phyloP scores from a whole-genome alignment of 2,329 filamentous ascomycete genomes.

The Stachybotrys chartarum region DNA sequence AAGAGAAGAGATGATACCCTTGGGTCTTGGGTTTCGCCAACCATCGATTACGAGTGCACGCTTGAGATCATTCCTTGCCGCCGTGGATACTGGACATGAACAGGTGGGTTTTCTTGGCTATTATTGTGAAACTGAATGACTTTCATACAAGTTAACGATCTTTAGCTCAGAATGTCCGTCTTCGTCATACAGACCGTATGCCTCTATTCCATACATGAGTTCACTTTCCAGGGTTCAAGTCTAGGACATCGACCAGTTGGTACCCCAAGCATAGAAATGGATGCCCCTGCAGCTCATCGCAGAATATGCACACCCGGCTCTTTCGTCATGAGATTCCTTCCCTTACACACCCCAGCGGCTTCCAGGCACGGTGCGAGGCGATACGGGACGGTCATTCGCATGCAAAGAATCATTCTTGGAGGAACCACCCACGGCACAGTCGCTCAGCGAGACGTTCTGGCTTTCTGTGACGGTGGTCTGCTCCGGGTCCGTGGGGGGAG shows the following conservation, averaged over 20 bases:
- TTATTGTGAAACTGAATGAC: no score
- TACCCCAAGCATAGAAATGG: no score
- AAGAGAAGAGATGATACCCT: not conserved
- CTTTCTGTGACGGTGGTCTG: slow-evolving; percentile 3
- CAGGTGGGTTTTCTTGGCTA: not conserved
- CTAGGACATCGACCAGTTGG: no score
- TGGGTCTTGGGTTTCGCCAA: not conserved
- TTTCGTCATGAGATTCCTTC: not conserved
- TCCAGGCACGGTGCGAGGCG: slow-evolving; percentile 3
- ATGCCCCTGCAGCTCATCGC: no score
- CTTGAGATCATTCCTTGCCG: not conserved
- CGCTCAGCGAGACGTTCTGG: slow-evolving; percentile 3
- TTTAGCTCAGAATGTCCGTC: no score
- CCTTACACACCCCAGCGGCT: not conserved
- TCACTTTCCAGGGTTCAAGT: no score
- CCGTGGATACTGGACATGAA: not conserved
- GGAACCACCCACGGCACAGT: slow-evolving; percentile 12
- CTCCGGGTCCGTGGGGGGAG: slow-evolving; percentile 2
- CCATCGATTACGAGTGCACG: not conserved
- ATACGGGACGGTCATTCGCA: slow-evolving; percentile 9
- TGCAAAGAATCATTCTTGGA: slow-evolving; percentile 13
- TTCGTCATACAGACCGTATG: no score
- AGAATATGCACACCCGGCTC: not conserved
- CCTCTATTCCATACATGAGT: no score
- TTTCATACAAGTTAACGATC: no score